A percentile compares a stretch with the other conserved stretches of the same genome.
phyloP scores from a whole-genome alignment of 768 basidiomycete species.

The Suillus subluteus region DNA sequence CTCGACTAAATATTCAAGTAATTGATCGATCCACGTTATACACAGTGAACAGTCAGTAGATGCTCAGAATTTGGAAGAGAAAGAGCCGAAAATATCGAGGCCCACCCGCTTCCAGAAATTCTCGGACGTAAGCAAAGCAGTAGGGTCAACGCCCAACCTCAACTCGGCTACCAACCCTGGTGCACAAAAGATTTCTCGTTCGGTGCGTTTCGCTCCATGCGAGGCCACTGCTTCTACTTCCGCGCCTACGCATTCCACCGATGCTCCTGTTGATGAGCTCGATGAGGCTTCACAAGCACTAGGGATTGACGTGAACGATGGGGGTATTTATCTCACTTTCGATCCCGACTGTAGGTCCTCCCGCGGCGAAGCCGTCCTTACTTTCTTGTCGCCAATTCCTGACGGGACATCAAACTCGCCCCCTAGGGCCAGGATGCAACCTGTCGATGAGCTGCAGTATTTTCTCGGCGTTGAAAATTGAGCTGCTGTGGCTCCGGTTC shows the following conservation, averaged over 20 bases:
- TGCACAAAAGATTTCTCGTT: neutral
- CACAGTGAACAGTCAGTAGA: conserved; percentile 18
- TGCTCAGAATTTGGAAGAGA: conserved; percentile 15
- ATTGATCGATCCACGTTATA: neutral
- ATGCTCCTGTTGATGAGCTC: neutral
- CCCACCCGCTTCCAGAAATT: conserved; percentile 17
- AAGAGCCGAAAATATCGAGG: conserved; percentile 10
- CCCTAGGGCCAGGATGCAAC: conserved; percentile 19
- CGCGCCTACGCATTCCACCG: neutral
- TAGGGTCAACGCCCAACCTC: conserved; percentile 31
- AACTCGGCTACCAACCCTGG: conserved; percentile 8
- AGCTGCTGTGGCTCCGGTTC: neutral
- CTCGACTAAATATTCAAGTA: neutral
- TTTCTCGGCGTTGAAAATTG: conserved; percentile 21
- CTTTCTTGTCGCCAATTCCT: conserved; percentile 30
- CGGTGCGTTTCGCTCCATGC: neutral
- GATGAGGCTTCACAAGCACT: conserved; percentile 13
- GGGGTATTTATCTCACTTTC: conserved; percentile 33
- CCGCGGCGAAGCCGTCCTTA: conserved; percentile 23
- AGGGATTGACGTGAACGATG: conserved; percentile 16
- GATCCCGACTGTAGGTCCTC: conserved; percentile 29
- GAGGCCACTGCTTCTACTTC: neutral
- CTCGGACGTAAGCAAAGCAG: conserved; percentile 22
- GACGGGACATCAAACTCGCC: conserved; percentile 25
- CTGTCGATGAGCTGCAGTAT: conserved; percentile 29